Percentiles rank a stretch among this genome's conserved stretches.
phyloP scores from a whole-genome alignment of 2,329 filamentous ascomycete species.

The Verruconis gallopava region DNA sequence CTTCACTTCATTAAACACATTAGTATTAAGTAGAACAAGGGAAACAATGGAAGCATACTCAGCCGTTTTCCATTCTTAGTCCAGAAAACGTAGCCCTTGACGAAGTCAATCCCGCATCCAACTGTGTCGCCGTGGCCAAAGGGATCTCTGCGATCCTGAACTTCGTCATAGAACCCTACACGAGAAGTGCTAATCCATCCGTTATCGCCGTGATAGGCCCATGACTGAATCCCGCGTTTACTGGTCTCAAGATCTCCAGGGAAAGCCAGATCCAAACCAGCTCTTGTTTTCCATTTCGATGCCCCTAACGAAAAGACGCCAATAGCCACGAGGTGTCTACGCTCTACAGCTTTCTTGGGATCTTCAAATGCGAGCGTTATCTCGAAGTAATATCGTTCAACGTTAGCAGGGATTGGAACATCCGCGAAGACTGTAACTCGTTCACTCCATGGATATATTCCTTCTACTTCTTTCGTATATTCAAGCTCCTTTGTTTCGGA shows the following conservation, averaged over 20 bases:
- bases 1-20: neutral
- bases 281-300: neutral
- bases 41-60: no score
- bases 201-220: neutral
- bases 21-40: no score
- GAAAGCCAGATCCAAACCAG: neutral
- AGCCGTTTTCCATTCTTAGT: neutral
- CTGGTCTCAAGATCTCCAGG: neutral
- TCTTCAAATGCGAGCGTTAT: neutral
- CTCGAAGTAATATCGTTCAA: slow-evolving; percentile 1
- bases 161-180: neutral
- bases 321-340: neutral
- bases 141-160: neutral
- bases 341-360: neutral
- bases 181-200: neutral
- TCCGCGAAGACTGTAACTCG: neutral
- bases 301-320: neutral
- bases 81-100: neutral
- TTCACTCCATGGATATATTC: neutral
- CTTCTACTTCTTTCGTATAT: neutral
- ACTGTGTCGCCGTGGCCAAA: neutral
- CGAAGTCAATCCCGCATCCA: neutral
- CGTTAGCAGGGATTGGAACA: neutral
- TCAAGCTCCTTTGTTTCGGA: neutral
- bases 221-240: neutral